Evolutionary conservation across 2,329 filamentous ascomycete genomes (phyloP).

Genomic region (Cercospora sp.): DNA sequence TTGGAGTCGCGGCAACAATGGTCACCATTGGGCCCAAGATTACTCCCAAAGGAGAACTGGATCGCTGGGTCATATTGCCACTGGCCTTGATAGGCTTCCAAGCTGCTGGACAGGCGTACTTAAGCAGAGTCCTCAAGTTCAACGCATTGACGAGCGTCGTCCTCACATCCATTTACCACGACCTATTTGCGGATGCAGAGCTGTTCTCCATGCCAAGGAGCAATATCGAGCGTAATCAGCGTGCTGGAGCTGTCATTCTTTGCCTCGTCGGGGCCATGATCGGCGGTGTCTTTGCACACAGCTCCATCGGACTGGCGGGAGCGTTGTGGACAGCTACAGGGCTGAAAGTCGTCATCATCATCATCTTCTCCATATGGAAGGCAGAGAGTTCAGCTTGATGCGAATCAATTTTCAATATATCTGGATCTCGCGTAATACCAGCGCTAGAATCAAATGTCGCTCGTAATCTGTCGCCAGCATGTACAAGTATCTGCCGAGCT

Average conservation of each 20-base stretch:
- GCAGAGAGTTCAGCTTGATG: conserved; percentile 31
- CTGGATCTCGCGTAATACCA: not conserved
- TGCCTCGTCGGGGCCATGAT: conserved; percentile 57
- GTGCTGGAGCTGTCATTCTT: conserved; percentile 53
- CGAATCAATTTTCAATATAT: not conserved
- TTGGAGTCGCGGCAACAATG: conserved; percentile 45
- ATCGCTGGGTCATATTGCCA: conserved; percentile 58
- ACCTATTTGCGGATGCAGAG: conserved; percentile 68
- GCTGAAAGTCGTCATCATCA: conserved; percentile 43
- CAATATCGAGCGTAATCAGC: conserved; percentile 57
- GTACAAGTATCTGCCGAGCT: not conserved
- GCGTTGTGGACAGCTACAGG: conserved; percentile 52
- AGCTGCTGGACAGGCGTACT: conserved; percentile 75
- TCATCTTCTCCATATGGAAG: conserved; percentile 47
- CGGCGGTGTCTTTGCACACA: conserved; percentile 58
- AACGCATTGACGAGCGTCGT: conserved; percentile 75
- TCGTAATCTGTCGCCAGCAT: not conserved
- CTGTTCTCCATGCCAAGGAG: conserved; percentile 45
- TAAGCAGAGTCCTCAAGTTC: conserved; percentile 67
- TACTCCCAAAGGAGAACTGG: conserved; percentile 25
- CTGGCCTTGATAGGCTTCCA: conserved; percentile 73
- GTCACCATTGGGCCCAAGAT: conserved; percentile 42
- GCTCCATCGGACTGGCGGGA: conserved; percentile 52
- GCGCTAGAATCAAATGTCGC: not conserved
- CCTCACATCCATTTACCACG: conserved; percentile 78